phyloP scores from a whole-genome alignment of 306 rosid species.

The Quercus agrifolia region DNA sequence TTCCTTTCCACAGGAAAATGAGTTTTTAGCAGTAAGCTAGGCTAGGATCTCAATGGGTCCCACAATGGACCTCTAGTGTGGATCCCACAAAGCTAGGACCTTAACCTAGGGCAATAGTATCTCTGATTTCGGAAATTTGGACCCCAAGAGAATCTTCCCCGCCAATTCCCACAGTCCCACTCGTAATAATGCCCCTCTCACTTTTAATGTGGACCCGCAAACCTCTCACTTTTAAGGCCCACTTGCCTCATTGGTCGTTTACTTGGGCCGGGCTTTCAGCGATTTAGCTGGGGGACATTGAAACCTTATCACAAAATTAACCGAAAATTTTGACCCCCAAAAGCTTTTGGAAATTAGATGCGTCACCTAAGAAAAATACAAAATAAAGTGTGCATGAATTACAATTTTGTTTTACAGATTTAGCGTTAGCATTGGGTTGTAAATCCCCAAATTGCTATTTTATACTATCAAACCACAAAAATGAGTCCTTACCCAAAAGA shows the following conservation, averaged over 20 bases:
- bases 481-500: too few species aligned
- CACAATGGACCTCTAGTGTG: background rate
- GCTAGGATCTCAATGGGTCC: background rate
- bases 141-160: conserved; percentile 3
- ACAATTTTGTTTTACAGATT: too few species aligned
- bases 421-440: too few species aligned
- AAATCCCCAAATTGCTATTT: too few species aligned
- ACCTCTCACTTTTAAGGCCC: background rate
- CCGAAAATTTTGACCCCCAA: too few species aligned
- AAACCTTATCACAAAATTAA: too few species aligned
- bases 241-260: background rate
- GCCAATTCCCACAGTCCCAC: conserved; percentile 2
- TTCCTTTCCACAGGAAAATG: background rate
- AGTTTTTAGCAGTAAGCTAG: too few species aligned
- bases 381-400: too few species aligned
- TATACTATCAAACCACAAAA: too few species aligned
- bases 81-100: background rate
- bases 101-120: background rate
- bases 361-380: too few species aligned
- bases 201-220: background rate
- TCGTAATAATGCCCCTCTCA: conserved; percentile 1
- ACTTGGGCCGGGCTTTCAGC: background rate
- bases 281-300: too few species aligned
- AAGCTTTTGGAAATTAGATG: too few species aligned
- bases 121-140: background rate